phyloP scores from a whole-genome alignment of 805 yeast species.

The Naumovozyma baii region DNA sequence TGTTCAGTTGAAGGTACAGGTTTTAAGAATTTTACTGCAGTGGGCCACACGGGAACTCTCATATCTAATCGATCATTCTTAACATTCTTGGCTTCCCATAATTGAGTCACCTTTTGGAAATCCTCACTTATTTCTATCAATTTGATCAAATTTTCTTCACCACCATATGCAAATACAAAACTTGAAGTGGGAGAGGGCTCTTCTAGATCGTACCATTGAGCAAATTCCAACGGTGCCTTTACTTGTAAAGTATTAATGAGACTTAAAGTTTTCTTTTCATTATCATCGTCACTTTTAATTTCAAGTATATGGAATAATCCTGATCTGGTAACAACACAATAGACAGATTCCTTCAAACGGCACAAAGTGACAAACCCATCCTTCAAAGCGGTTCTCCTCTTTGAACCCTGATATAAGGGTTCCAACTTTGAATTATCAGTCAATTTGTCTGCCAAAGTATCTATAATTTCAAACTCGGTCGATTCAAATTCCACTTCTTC shows the following conservation, averaged over 20 bases:
- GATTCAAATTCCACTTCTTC: constrained; percentile 11
- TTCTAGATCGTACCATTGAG: constrained; percentile 34
- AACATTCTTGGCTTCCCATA: constrained; percentile 77
- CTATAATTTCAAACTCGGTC: constrained; percentile 15
- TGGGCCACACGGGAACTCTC: constrained; percentile 70
- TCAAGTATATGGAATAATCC: constrained; percentile 29
- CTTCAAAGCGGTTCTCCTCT: constrained; percentile 21
- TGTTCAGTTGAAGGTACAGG: constrained; percentile 29
- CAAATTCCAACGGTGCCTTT: constrained; percentile 39
- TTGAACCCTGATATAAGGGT: constrained; percentile 18
- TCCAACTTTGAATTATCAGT: constrained; percentile 18
- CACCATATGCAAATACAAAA: constrained; percentile 65
- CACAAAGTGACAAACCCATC: constrained; percentile 35
- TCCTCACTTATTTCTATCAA: constrained; percentile 19
- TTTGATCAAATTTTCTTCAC: constrained; percentile 53
- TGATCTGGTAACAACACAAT: constrained; percentile 30
- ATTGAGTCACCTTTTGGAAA: constrained; percentile 22
- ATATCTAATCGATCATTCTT: constrained; percentile 67
- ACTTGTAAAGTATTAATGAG: constrained; percentile 25
- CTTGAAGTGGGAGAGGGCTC: constrained; percentile 27
- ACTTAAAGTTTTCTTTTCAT: no score
- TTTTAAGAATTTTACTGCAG: constrained; percentile 39
- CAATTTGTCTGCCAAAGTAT: constrained; percentile 12
- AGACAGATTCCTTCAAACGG: constrained; percentile 19
- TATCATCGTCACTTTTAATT: constrained; percentile 10